Percentiles rank a stretch among this genome's conserved stretches.
These are phyloP conservation scores for Setaria viridis DNA, from an alignment of 202 grass and related monocot genomes.

Conservation along the genomic window DNA sequence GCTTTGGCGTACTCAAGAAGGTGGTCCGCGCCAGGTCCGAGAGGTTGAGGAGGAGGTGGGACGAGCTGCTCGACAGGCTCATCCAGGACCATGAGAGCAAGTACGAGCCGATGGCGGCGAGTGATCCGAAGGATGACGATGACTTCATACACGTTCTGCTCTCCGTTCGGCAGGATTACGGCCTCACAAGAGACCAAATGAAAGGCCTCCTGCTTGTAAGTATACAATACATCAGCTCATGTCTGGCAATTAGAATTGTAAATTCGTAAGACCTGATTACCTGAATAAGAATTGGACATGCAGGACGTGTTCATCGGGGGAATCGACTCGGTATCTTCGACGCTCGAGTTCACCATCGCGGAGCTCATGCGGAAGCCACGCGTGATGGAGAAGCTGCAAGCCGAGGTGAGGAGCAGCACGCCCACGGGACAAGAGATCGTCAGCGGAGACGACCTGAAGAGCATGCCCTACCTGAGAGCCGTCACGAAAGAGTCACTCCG, in stretches of 20 bases:
- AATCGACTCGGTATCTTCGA: neutral
- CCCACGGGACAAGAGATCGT: neutral
- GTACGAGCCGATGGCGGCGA: neutral
- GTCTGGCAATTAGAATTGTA: neutral
- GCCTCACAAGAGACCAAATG: neutral
- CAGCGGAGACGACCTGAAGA: neutral
- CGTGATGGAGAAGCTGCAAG: constrained; percentile 24
- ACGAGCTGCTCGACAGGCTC: constrained; percentile 23
- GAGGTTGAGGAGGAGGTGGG: constrained; percentile 8
- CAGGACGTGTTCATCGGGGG: constrained; percentile 16
- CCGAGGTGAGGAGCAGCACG: constrained; percentile 28
- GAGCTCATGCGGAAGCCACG: constrained; percentile 16
- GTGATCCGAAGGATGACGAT: neutral
- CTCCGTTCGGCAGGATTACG: neutral
- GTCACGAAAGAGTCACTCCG: constrained; percentile 35
- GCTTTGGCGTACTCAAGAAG: too few relatives aligned
- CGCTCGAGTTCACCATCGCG: neutral
- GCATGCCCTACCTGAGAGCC: constrained; percentile 38
- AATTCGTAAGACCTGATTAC: too few relatives aligned
- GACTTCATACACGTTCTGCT: constrained; percentile 27
- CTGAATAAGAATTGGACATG: neutral
- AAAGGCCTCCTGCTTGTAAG: constrained; percentile 25
- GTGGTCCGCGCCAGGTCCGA: too few relatives aligned
- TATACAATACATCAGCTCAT: neutral
- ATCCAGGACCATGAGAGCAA: constrained; percentile 10